These are phyloP conservation scores for Globisporangium irregulare DNA, from an alignment of 352 stramenopile genomes.

Conservation along the genomic window DNA sequence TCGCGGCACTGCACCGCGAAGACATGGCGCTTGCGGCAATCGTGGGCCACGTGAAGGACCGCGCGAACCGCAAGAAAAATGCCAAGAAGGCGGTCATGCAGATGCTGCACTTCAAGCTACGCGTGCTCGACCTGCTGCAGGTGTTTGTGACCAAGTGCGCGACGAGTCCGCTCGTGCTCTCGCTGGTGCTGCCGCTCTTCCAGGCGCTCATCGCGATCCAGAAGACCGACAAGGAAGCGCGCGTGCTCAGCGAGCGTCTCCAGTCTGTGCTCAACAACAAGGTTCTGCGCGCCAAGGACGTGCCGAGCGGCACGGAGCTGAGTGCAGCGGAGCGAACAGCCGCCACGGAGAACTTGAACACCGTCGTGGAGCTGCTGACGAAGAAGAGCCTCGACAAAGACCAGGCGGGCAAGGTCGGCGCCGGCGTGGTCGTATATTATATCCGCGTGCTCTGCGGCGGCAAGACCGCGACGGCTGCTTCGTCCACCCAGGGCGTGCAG, in stretches of 20 bases:
- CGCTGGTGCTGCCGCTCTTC: slow-evolving; percentile 64
- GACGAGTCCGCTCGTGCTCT: slow-evolving; percentile 33
- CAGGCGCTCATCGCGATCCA: slow-evolving; percentile 47
- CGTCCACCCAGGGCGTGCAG: slow-evolving; percentile 12
- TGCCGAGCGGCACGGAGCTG: slow-evolving; percentile 22
- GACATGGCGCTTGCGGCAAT: slow-evolving; percentile 79
- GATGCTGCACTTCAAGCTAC: slow-evolving; percentile 84
- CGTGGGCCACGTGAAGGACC: slow-evolving; percentile 72
- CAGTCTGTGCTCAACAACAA: slow-evolving; percentile 68
- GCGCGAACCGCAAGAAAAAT: slow-evolving; percentile 74
- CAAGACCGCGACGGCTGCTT: not conserved
- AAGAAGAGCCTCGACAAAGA: slow-evolving; percentile 62
- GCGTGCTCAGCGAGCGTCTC: slow-evolving; percentile 71
- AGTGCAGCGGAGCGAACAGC: not conserved
- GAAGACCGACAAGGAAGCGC: slow-evolving; percentile 57
- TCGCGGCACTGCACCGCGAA: slow-evolving; percentile 68
- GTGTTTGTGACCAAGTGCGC: slow-evolving; percentile 50
- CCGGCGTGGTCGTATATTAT: slow-evolving; percentile 55
- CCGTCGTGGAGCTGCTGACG: slow-evolving; percentile 41
- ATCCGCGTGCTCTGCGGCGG: slow-evolving; percentile 43
- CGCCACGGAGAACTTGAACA: slow-evolving; percentile 31
- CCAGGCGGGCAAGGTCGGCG: slow-evolving; percentile 53
- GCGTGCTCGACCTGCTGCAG: slow-evolving; percentile 76
- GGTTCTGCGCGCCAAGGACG: slow-evolving; percentile 60
- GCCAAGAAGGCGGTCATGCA: slow-evolving; percentile 62